Percentiles rank a stretch among this genome's conserved stretches.
These are phyloP conservation scores for Trichoderma cornu-damae DNA, from an alignment of 2,329 filamentous ascomycete genomes.

Conservation along the genomic window DNA sequence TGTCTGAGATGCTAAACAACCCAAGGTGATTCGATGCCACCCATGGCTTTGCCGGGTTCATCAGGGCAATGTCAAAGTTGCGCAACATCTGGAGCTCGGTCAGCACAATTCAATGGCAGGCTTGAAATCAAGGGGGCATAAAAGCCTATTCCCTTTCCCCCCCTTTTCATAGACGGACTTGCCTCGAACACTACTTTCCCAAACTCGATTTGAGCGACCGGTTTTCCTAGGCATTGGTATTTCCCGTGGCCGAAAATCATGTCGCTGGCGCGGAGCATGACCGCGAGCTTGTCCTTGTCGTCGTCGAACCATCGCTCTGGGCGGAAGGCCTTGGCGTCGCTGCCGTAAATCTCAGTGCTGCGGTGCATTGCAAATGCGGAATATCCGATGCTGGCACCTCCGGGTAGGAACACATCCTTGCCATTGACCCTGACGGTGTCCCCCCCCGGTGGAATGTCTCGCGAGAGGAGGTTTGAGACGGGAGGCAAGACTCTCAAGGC, in stretches of 20 bases:
- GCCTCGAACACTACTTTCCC: constrained; percentile 40
- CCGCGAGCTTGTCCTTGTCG: constrained; percentile 25
- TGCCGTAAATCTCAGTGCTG: constrained; percentile 31
- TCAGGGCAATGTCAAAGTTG: constrained; percentile 28
- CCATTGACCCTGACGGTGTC: constrained; percentile 29
- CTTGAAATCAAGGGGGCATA: too few species aligned
- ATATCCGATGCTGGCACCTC: constrained; percentile 30
- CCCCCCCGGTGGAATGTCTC: constrained; percentile 23
- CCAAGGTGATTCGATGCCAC: constrained; percentile 26
- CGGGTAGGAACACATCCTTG: constrained; percentile 37
- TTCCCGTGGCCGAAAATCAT: constrained; percentile 37
- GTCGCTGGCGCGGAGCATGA: constrained; percentile 34
- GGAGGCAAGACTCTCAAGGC: constrained; percentile 31
- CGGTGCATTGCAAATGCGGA: constrained; percentile 32
- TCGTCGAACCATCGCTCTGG: constrained; percentile 38
- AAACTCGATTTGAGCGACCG: constrained; percentile 36
- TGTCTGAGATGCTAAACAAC: constrained; percentile 30
- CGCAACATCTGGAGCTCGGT: constrained; percentile 25
- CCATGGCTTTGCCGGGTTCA: constrained; percentile 29
- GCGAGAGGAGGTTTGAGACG: constrained; percentile 27
- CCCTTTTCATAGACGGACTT: constrained; percentile 15
- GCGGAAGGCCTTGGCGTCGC: constrained; percentile 31
- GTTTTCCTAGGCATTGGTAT: constrained; percentile 37
- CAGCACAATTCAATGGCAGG: neutral
- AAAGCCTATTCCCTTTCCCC: neutral